phyloP scores from a whole-genome alignment of 768 basidiomycete genomes.

The Boletus coccyginus region DNA sequence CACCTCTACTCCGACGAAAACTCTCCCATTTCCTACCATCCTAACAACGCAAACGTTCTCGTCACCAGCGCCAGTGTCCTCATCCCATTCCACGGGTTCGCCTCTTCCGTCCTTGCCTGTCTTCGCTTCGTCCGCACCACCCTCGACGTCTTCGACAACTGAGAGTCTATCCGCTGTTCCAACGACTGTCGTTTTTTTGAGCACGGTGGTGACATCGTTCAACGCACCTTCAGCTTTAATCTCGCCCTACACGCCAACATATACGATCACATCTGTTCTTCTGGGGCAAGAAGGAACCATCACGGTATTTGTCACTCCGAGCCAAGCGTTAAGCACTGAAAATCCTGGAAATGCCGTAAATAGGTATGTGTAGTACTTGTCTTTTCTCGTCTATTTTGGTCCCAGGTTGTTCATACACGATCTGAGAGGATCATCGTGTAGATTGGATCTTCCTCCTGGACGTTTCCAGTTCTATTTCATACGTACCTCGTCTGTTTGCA shows the following conservation, averaged over 20 bases:
- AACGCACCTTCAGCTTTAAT: neutral
- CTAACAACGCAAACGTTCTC: neutral
- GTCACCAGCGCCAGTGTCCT: neutral
- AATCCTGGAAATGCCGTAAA: neutral
- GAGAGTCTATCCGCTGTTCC: neutral
- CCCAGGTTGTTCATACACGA: neutral
- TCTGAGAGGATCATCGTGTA: slow-evolving; percentile 9
- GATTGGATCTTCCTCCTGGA: slow-evolving; percentile 4
- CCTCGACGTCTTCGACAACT: neutral
- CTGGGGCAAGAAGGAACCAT: slow-evolving; percentile 10
- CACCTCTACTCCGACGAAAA: neutral
- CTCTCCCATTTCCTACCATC: neutral
- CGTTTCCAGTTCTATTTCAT: slow-evolving; percentile 2
- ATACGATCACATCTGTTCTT: slow-evolving; percentile 18
- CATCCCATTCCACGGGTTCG: neutral
- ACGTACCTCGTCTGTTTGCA: slow-evolving; percentile 2
- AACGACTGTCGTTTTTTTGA: slow-evolving; percentile 13
- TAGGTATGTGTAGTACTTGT: slow-evolving; percentile 16
- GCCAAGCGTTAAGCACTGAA: slow-evolving; percentile 24
- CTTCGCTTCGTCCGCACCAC: neutral
- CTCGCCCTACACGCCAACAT: slow-evolving; percentile 16
- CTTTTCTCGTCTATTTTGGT: neutral
- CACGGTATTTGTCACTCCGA: slow-evolving; percentile 21
- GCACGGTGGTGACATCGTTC: slow-evolving; percentile 12
- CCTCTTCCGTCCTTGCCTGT: neutral